A percentile compares a stretch with the other conserved stretches of the same genome.
phyloP scores from a whole-genome alignment of 78 protist genomes.

The Polysphondylium violaceum region DNA sequence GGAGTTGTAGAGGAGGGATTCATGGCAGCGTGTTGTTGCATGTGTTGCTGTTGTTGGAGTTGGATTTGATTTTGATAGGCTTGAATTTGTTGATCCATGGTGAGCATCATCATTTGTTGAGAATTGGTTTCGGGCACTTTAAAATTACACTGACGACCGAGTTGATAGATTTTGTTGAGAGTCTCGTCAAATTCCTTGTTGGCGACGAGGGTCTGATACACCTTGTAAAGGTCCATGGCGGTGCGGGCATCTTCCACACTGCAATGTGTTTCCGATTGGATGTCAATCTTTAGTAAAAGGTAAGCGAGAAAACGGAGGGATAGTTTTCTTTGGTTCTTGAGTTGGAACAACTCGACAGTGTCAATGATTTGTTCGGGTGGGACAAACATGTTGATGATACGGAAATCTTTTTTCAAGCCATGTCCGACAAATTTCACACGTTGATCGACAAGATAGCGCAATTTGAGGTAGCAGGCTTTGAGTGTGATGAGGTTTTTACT shows the following conservation, averaged over 20 bases:
- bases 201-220: slow-evolving; percentile 48
- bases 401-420: slow-evolving; percentile 91
- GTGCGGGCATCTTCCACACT: slow-evolving; percentile 90
- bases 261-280: slow-evolving; percentile 92
- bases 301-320: slow-evolving; percentile 88
- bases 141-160: slow-evolving; percentile 76
- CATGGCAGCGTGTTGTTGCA: not conserved
- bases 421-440: slow-evolving; percentile 93
- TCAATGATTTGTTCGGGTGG: slow-evolving; percentile 93
- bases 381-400: slow-evolving; percentile 88
- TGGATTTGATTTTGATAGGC: not conserved
- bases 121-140: slow-evolving; percentile 54
- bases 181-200: slow-evolving; percentile 84
- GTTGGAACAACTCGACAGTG: slow-evolving; percentile 91
- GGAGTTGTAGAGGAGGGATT: not conserved
- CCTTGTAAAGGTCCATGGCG: slow-evolving; percentile 87
- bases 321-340: slow-evolving; percentile 86
- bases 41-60: not conserved
- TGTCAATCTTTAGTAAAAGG: slow-evolving; percentile 78
- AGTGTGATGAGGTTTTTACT: slow-evolving; percentile 79
- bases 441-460: slow-evolving; percentile 86
- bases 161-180: slow-evolving; percentile 80
- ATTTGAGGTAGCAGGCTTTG: slow-evolving; percentile 87
- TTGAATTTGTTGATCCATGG: no score
- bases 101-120: no score